phyloP scores from a whole-genome alignment of 768 basidiomycete species.

The Pleurotus ostreatus region DNA sequence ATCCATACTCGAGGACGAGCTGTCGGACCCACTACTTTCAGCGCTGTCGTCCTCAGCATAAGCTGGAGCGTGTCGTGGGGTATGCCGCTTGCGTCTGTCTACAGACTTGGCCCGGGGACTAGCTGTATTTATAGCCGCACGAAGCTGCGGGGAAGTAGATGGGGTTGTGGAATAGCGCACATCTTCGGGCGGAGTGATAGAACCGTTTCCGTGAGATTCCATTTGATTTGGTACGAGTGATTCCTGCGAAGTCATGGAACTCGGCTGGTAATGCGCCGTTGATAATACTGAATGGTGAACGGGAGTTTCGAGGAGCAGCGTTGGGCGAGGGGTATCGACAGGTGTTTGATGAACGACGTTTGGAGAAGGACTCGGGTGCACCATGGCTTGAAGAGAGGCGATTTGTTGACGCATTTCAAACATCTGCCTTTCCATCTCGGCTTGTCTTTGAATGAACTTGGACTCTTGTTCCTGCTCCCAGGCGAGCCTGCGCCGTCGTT shows the following conservation, averaged over 20 bases:
- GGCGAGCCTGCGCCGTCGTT: slow-evolving; percentile 50
- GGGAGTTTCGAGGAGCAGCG: background rate
- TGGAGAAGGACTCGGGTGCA: slow-evolving; percentile 21
- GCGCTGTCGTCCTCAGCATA: slow-evolving; percentile 35
- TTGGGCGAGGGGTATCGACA: background rate
- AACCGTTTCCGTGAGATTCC: background rate
- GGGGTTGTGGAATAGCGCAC: slow-evolving; percentile 19
- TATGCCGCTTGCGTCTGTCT: slow-evolving; percentile 22
- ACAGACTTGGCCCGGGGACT: slow-evolving; percentile 7
- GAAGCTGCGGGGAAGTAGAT: slow-evolving; percentile 27
- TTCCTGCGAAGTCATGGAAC: background rate
- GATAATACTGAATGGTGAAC: background rate
- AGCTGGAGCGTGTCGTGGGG: slow-evolving; percentile 23
- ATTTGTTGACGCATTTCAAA: slow-evolving; percentile 53
- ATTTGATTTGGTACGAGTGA: background rate
- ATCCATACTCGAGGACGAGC: slow-evolving; percentile 23
- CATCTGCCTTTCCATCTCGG: slow-evolving; percentile 56
- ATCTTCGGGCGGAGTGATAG: background rate
- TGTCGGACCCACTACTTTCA: slow-evolving; percentile 30
- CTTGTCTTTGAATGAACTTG: slow-evolving; percentile 48
- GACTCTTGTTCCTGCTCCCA: slow-evolving; percentile 76
- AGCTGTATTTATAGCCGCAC: slow-evolving; percentile 9
- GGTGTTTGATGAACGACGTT: background rate
- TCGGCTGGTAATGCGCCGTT: background rate
- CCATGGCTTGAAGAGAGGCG: slow-evolving; percentile 35